Evolutionary conservation across 257 asterid species (phyloP), one percentile per base, ranked within the genome.

Genomic region (Ligustrum vulgare): DNA sequence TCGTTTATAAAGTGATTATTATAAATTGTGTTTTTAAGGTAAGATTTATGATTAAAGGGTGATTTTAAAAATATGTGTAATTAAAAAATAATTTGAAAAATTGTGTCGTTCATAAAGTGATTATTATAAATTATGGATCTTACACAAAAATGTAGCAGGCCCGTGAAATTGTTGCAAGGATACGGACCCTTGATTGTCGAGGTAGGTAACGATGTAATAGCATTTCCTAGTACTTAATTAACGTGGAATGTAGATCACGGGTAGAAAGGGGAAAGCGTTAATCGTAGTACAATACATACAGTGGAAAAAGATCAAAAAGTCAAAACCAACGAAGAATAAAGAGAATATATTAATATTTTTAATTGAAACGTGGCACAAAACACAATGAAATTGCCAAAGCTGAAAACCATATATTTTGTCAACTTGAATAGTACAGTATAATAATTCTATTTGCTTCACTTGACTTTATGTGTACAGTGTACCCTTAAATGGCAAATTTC

Each of bases 291-390:
- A 49, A 5, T 3, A 10, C 3, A n/a, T n/a, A 15, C 60, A 60
- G 67, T 54, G 67, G 12, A 22, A 23, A 20, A 58, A 22, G 23
- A 22, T 37, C 15, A 2, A 73, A 78, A 79, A 73, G 82, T 79
- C 82, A 78, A 78, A 66, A 78, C 54, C 54, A 68, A 5, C 6
- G 28, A 8, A 36, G 56, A 34, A 43, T 13, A 20, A n/a, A 22
- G 13, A 54, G 5, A 5, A 5, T 28, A 2, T 51, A 6, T 47
- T n/a, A n/a, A 34, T 51, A 5, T 54, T 2, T 51, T 56, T 22
- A 51, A 22, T 60, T 20, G 73, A 41, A 23, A 69, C 73, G 73
- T 69, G 72, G 73, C 58, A 23, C 67, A 25, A 60, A 60, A 23
- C 6, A 60, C 35, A 23, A 25, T 23, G 34, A 22, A 60, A 60